Evolutionary conservation across 768 basidiomycete species (phyloP), one percentile per base, ranked within the genome.

Genomic region (Candolleomyces efflorescens): DNA sequence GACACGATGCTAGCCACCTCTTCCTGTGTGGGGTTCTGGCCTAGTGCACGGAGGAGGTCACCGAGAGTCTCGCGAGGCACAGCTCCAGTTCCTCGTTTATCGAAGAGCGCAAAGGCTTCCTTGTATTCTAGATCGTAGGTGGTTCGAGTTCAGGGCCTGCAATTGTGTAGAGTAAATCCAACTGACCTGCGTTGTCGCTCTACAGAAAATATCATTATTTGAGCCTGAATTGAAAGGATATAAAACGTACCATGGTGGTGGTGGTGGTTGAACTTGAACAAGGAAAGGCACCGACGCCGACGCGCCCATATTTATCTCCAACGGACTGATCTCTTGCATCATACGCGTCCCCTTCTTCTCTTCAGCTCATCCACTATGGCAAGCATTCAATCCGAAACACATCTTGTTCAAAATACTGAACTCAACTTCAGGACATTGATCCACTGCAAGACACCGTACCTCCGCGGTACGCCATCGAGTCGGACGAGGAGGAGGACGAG

Each of bases 11-110:
- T 89, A 9, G 84, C 82, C 3, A 98, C 94, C 72, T 99, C 95
- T n/a, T 90, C 87, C 71, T 98, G 97, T 0, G 96, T 98, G n/a
- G 97, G 97, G 70, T 99, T 99, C 77, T 98, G 97, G 2, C 97
- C 97, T 3, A 99, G 78, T 0, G 94, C 94, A 45, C 97, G 84
- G 15, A 99, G 75, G 10, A 99, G 83, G 71, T 98, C 96, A 9
- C 97, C 97, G 1, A 99, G 76, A 0, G 87, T 88, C 60, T 94
- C 90, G 3, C 90, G 78, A 0, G 94, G 90, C 27, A 99, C 92
- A 13, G 89, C 82, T 15, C 94, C 94, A 2, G 89, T 92, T 38
- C 97, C 97, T 63, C 87, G 87, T 78, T 98, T 98, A 77, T 99
- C 97, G 72, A 98, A 98, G 32, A 99, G 85, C 46, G 97, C 94